Percentiles rank a stretch among this genome's conserved stretches.
phyloP scores from a whole-genome alignment of 148 eudicot species.

The Rhododendron griersonianum region DNA sequence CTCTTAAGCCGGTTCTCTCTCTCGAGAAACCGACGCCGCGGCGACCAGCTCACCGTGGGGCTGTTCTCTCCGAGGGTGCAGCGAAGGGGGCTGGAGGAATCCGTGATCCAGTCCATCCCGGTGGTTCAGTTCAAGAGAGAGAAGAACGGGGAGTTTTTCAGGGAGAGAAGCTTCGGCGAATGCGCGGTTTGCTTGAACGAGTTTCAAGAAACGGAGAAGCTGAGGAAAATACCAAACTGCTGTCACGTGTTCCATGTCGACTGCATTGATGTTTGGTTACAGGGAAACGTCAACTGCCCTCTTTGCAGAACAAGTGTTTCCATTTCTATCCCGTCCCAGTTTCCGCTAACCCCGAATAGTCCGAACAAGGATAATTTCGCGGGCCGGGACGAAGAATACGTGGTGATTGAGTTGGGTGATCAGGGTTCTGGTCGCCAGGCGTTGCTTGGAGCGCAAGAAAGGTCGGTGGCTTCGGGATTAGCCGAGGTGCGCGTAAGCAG shows the following conservation, averaged over 20 bases:
- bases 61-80: constrained; percentile 20
- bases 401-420: constrained; percentile 65
- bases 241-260: constrained; percentile 80
- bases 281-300: constrained; percentile 73
- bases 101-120: constrained; percentile 71
- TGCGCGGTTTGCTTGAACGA: constrained; percentile 83
- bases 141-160: not conserved
- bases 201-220: constrained; percentile 61
- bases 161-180: constrained; percentile 25
- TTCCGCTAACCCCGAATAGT: constrained; percentile 13
- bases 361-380: constrained; percentile 12
- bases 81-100: constrained; percentile 58
- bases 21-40: constrained; percentile 19
- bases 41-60: constrained; percentile 11
- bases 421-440: constrained; percentile 19
- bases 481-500: not conserved
- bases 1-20: constrained; percentile 36
- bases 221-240: constrained; percentile 71
- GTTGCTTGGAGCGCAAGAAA: constrained; percentile 23
- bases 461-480: not conserved
- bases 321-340: constrained; percentile 1
- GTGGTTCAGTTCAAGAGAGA: constrained; percentile 37
- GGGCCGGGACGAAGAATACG: constrained; percentile 53
- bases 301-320: constrained; percentile 75
- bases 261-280: constrained; percentile 92